Conservation (phyloP, 2,329 filamentous ascomycete genomes). For the Claviceps purpurea region DNA sequence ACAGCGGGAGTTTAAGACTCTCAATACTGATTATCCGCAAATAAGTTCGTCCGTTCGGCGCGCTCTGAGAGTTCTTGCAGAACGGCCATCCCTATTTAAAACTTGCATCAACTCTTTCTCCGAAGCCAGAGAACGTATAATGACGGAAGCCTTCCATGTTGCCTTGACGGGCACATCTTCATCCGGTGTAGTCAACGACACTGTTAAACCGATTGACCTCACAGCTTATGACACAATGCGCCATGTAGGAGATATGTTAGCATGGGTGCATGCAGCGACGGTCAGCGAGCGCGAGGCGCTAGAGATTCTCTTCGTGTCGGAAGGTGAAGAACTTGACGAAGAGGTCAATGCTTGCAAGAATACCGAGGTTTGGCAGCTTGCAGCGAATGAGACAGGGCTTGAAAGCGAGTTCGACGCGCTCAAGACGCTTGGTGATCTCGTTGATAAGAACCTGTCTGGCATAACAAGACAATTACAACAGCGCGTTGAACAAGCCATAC, state of each 20-base stretch:
- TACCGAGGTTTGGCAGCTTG: slow-evolving; percentile 70
- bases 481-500: slow-evolving; percentile 80
- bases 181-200: slow-evolving; percentile 42
- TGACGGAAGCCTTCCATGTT: slow-evolving; percentile 80
- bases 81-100: slow-evolving; percentile 81
- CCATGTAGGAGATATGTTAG: slow-evolving; percentile 94
- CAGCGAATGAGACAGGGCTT: slow-evolving; percentile 42
- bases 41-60: slow-evolving; percentile 75
- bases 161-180: slow-evolving; percentile 64
- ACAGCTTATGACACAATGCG: slow-evolving; percentile 82
- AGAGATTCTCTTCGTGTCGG: slow-evolving; percentile 80
- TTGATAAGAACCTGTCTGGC: slow-evolving; percentile 72
- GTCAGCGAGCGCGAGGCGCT: slow-evolving; percentile 90
- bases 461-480: slow-evolving; percentile 78
- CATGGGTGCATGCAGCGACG: slow-evolving; percentile 87
- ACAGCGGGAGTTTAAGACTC: slow-evolving; percentile 78
- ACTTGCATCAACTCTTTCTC: slow-evolving; percentile 88
- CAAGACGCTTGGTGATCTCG: slow-evolving; percentile 70
- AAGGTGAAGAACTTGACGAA: slow-evolving; percentile 76
- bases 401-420: slow-evolving; percentile 59
- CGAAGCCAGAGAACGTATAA: slow-evolving; percentile 71
- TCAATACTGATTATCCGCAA: slow-evolving; percentile 90
- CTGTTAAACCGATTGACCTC: slow-evolving; percentile 83
- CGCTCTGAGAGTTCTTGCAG: slow-evolving; percentile 75
- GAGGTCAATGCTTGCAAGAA: slow-evolving; percentile 68